Evolutionary conservation across 1,284 basidiomycete genomes (phyloP).

Genomic region (Ustilago hordei): DNA sequence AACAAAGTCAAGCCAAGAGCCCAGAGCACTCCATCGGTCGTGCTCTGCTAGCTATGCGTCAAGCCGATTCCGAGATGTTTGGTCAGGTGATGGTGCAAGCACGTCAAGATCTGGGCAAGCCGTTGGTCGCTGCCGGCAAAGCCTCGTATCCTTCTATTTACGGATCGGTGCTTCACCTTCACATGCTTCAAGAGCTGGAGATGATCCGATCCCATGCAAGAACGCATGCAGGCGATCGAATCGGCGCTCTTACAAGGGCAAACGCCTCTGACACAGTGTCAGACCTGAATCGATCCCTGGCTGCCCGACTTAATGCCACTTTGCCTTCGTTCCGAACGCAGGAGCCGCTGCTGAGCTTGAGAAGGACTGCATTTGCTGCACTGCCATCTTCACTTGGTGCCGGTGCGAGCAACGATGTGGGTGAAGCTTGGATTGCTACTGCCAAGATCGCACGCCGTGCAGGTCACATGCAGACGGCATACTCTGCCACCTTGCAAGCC

Average conservation of each 20-base stretch:
- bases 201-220: conserved; percentile 71
- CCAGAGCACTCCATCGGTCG: conserved; percentile 83
- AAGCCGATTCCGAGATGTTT: conserved; percentile 69
- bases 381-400: conserved; percentile 19
- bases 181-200: conserved; percentile 88
- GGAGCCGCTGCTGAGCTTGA: conserved; percentile 90
- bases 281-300: conserved; percentile 70
- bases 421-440: conserved; percentile 81
- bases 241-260: conserved; percentile 70
- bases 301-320: conserved; percentile 79
- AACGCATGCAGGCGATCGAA: conserved; percentile 17
- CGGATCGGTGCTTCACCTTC: conserved; percentile 86
- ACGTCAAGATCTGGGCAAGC: conserved; percentile 81
- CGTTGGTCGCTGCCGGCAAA: conserved; percentile 82
- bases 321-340: conserved; percentile 91
- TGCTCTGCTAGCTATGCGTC: conserved; percentile 83
- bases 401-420: conserved; percentile 70
- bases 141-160: conserved; percentile 84
- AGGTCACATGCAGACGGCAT: conserved; percentile 94
- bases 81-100: conserved; percentile 75
- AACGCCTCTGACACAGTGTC: conserved; percentile 47
- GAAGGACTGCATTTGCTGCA: conserved; percentile 82
- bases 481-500: conserved; percentile 93
- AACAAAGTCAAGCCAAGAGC: conserved; percentile 72
- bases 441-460: conserved; percentile 96